Evolutionary conservation across 2,329 filamentous ascomycete species (phyloP), one percentile per base, ranked within the genome.

Genomic region (Penicillium crustosum): DNA sequence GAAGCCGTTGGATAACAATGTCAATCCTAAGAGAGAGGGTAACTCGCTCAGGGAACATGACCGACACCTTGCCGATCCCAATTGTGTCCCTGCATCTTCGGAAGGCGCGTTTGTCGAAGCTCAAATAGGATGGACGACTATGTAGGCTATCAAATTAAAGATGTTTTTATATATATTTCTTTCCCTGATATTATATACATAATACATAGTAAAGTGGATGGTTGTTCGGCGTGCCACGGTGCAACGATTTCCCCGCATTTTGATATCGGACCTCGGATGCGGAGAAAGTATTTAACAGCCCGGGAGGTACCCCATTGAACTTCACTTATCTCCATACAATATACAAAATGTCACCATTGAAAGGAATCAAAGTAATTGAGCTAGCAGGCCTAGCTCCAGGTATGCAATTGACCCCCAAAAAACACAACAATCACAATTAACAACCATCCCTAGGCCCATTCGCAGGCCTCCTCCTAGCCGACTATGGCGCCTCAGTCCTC

Each of bases 401-500:
- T 86, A 71, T 23, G 71, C 59, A 7, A 15, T 19, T 6, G 19
- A 36, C n/a, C 42, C 42, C 9, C 9, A 21, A 4, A 21, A 10
- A 39, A 35, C 25, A 29, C 6, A 7, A 17, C 23, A 4, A 19
- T 29, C n/a, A 31, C 15, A 27, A 41, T 49, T 61, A 57, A 66
- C 49, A 38, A 31, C 31, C 49, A 15, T 31, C n/a, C 25, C 23
- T 9, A 93, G 92, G 89, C 27, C 93, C 93, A 43, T 97, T 94
- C 73, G 89, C 91, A 49, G 92, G 92, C 67, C 85, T 97, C 70
- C 85, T 96, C 50, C 87, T 97, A 61, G 88, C 93, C 66, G 93
- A 97, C 77, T 91, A 91, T 64, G 93, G 93, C 69, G 93, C 93
- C 53, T 86, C 86, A 6, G 90, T 97, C 67, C 83, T 97, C 17